Conservation (phyloP, 495 filamentous ascomycete genomes). For the Penicilliopsis zonata region DNA sequence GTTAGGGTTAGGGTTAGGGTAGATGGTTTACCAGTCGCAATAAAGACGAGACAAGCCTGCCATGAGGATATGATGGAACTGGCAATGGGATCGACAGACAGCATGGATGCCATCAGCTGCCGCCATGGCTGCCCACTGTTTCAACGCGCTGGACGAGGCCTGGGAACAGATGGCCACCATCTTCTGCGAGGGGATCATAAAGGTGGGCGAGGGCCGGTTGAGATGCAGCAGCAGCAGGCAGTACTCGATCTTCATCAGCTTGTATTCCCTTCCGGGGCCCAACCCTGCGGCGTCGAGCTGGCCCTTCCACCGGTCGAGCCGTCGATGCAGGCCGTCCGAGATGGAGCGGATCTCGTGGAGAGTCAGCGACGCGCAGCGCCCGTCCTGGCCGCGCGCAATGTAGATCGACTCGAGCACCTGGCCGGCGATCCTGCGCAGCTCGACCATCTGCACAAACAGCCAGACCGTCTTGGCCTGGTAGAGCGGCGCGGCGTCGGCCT, state of each 20-base stretch:
- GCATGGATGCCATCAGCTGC: background rate
- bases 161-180: background rate
- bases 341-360: no score
- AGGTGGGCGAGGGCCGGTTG: no score
- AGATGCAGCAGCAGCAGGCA: no score
- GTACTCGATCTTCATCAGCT: no score
- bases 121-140: background rate
- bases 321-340: no score
- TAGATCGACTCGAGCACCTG: slow-evolving; percentile 1
- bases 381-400: slow-evolving; percentile 1
- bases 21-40: slow-evolving; percentile 1
- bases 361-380: background rate
- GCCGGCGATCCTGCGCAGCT: background rate
- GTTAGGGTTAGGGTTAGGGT: no score
- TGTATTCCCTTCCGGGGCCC: no score
- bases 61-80: background rate
- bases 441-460: background rate
- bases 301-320: no score
- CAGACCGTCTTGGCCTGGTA: background rate
- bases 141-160: background rate
- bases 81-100: background rate
- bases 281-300: no score
- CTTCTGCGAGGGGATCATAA: no score
- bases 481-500: background rate
- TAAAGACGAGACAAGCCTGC: background rate